phyloP scores from a whole-genome alignment of 2,329 filamentous ascomycete genomes.

The Verticillium alfalfae region DNA sequence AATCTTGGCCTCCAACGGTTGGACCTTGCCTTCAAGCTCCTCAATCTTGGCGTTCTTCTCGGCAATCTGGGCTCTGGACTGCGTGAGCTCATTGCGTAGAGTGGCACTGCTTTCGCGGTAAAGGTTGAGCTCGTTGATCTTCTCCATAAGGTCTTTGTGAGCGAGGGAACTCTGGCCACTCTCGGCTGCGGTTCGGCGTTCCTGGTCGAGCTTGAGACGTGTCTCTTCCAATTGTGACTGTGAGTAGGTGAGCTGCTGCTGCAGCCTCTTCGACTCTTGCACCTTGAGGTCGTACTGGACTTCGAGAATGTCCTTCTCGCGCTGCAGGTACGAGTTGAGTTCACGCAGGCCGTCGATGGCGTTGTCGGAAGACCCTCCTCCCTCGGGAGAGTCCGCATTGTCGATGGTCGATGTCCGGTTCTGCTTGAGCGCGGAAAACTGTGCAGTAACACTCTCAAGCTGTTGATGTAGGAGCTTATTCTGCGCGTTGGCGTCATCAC shows the following conservation, averaged over 20 bases:
- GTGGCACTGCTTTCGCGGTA: constrained; percentile 94
- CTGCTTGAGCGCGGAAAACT: constrained; percentile 76
- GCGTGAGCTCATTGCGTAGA: constrained; percentile 77
- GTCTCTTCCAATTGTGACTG: constrained; percentile 86
- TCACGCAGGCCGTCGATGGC: constrained; percentile 76
- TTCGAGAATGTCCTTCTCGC: constrained; percentile 96
- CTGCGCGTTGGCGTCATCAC: constrained; percentile 80
- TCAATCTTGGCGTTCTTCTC: constrained; percentile 72
- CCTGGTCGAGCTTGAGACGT: constrained; percentile 83
- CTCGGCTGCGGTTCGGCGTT: constrained; percentile 72
- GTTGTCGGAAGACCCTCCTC: constrained; percentile 44
- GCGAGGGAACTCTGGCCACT: constrained; percentile 67
- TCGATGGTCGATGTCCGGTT: constrained; percentile 51
- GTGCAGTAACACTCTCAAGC: constrained; percentile 73
- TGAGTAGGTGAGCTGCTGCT: constrained; percentile 83
- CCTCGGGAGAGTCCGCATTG: constrained; percentile 46
- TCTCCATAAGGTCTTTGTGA: constrained; percentile 88
- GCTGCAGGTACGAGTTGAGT: constrained; percentile 82
- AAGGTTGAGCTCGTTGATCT: constrained; percentile 90
- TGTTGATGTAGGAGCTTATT: constrained; percentile 89
- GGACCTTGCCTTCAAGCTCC: constrained; percentile 67
- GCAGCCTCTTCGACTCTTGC: constrained; percentile 81
- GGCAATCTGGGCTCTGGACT: constrained; percentile 68
- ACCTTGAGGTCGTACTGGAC: constrained; percentile 89
- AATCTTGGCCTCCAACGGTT: constrained; percentile 76